phyloP scores from a whole-genome alignment of 2,329 filamentous ascomycete genomes.

The Fusarium goolgardi region DNA sequence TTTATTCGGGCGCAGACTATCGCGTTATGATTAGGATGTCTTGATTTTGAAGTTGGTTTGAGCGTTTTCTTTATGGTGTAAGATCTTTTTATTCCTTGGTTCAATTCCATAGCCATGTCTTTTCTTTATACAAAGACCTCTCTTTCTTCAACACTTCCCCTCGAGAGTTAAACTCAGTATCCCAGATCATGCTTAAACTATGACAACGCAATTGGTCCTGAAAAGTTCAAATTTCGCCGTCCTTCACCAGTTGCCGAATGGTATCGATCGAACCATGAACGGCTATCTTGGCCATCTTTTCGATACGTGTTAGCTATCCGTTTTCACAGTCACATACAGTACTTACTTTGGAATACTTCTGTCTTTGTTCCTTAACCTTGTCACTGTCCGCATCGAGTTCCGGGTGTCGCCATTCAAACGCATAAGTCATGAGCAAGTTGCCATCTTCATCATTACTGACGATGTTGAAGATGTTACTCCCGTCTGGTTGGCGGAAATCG shows the following conservation, averaged over 20 bases:
- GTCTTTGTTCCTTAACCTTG: constrained; percentile 42
- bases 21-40: neutral
- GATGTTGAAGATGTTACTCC: constrained; percentile 52
- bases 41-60: neutral
- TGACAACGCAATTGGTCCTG: fast-evolving
- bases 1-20: neutral
- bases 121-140: neutral
- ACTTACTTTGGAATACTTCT: constrained; percentile 39
- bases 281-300: constrained; percentile 28
- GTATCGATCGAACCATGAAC: constrained; percentile 36
- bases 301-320: fast-evolving
- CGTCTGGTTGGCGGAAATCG: constrained; percentile 53
- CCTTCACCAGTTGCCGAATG: constrained; percentile 23
- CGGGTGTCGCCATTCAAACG: constrained; percentile 53
- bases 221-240: constrained; percentile 12
- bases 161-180: too few species aligned
- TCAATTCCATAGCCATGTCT: neutral
- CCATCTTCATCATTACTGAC: constrained; percentile 48
- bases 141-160: neutral
- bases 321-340: fast-evolving
- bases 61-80: neutral
- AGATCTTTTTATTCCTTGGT: neutral
- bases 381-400: constrained; percentile 46
- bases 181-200: too few species aligned
- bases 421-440: constrained; percentile 51